Percentiles rank a stretch among this genome's conserved stretches.
Conservation (phyloP, 2,329 filamentous ascomycete genomes). For the Botrytis byssoidea region DNA sequence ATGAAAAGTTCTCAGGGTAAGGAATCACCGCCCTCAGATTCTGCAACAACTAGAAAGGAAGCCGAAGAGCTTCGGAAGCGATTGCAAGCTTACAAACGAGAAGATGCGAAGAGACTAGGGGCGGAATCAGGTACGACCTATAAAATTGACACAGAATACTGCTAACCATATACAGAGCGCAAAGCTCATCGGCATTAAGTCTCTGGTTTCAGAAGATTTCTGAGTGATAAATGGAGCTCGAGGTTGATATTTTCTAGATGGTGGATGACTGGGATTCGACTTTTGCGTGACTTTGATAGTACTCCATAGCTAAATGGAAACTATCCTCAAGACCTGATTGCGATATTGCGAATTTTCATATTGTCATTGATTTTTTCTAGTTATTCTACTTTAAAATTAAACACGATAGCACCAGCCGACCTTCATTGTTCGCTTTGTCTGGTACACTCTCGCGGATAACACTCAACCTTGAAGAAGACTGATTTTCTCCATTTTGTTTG, state of each 20-base stretch:
- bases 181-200: not conserved
- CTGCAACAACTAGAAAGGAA: not conserved
- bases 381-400: not conserved
- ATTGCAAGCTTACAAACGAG: not conserved
- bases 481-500: too few species aligned
- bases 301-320: not conserved
- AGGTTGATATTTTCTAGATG: not conserved
- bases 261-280: not conserved
- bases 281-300: not conserved
- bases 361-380: not conserved
- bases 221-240: not conserved
- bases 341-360: not conserved
- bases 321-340: too few species aligned
- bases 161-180: not conserved
- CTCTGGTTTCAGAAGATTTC: not conserved
- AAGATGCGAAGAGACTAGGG: not conserved
- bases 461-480: too few species aligned
- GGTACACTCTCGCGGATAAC: not conserved
- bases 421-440: not conserved
- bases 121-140: not conserved
- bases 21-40: not conserved
- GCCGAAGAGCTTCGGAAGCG: not conserved
- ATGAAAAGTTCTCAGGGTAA: not conserved
- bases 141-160: not conserved
- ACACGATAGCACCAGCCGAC: not conserved